Base-by-base conservation (phyloP, 1,284 basidiomycete species). In the Pseudozyma thailandica region DNA sequence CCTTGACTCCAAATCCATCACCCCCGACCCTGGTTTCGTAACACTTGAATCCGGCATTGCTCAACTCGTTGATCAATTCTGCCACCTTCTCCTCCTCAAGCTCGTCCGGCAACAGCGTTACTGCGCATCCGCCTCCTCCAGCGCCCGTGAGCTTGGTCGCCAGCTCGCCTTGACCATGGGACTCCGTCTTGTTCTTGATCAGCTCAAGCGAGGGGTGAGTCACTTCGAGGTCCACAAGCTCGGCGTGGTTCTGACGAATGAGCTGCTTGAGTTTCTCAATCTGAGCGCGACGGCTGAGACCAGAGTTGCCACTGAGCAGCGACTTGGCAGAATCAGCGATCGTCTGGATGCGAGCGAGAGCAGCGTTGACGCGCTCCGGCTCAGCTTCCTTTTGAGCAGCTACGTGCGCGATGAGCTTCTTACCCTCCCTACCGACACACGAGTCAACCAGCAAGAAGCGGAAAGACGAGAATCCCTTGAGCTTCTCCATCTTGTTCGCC, bases 131-230 rank as follows among this genome's bases (percentile, higher is more conserved):
- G 16, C 96, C 96, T 26, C 96, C 96, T n/a, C 96, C 96, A 3
- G 96, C 95, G 38, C 96, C 96, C 2, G 96, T 99, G 52, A 99
- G 85, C 86, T 99, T 99, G n/a, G 95, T 97, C 72, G 90, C 89
- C 45, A 98, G 86, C 21, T 68, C 31, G 5, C 21, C 45, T 6
- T 41, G 30, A 6, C 85, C 85, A 84, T 90, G 91, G 7, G 89
- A 89, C 64, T 85, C 79, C 0, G 93, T 93, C 75, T 87, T 89
- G 28, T 86, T 84, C 52, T 90, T 89, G 75, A 98, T 93, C 37
- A 87, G 85, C 84, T 99, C 96, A 49, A 99, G 85, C 1, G 90
- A 85, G 5, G 92, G 89, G 83, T 99, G 96, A 1, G 92, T 93
- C 23, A 98, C 96, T n/a, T 91, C 92, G n/a, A 99, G 87, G 12